Evolutionary conservation across 805 yeast genomes (phyloP).

Genomic region (Pichia deserticola): DNA sequence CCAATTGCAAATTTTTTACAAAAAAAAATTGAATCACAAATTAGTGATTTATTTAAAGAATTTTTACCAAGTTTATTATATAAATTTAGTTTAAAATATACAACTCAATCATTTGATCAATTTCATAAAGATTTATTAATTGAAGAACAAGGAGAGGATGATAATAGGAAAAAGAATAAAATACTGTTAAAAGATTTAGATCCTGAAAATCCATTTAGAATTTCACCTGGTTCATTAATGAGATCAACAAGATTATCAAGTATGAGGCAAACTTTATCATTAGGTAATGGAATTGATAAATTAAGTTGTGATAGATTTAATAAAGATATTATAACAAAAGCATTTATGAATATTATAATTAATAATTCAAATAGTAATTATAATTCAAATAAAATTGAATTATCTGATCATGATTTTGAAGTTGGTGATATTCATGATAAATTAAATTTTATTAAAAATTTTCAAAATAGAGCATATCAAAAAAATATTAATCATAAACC

Average conservation of each 20-base stretch:
- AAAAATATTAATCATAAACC: constrained; percentile 28
- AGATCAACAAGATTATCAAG: constrained; percentile 61
- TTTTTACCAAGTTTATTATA: constrained; percentile 77
- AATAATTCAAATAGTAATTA: constrained; percentile 22
- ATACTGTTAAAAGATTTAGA: constrained; percentile 42
- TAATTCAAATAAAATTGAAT: constrained; percentile 27
- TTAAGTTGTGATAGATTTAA: constrained; percentile 29
- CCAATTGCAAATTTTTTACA: constrained; percentile 80
- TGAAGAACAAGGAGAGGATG: constrained; percentile 25
- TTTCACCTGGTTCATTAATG: constrained; percentile 60
- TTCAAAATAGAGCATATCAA: constrained; percentile 38
- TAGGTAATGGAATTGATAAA: constrained; percentile 32
- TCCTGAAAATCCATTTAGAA: constrained; percentile 47
- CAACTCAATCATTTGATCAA: constrained; percentile 32
- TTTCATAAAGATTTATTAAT: constrained; percentile 29
- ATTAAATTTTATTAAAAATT: constrained; percentile 35
- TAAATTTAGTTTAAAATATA: constrained; percentile 63
- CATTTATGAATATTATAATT: constrained; percentile 24
- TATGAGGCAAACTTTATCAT: constrained; percentile 74
- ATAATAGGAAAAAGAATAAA: constrained; percentile 27
- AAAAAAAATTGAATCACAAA: constrained; percentile 73
- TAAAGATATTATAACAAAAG: constrained; percentile 27
- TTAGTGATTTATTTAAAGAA: constrained; percentile 74
- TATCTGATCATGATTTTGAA: constrained; percentile 24
- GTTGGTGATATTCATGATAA: constrained; percentile 30